Base-by-base conservation (phyloP, 1,284 basidiomycete species). In the Pyrrhoderma noxium region DNA sequence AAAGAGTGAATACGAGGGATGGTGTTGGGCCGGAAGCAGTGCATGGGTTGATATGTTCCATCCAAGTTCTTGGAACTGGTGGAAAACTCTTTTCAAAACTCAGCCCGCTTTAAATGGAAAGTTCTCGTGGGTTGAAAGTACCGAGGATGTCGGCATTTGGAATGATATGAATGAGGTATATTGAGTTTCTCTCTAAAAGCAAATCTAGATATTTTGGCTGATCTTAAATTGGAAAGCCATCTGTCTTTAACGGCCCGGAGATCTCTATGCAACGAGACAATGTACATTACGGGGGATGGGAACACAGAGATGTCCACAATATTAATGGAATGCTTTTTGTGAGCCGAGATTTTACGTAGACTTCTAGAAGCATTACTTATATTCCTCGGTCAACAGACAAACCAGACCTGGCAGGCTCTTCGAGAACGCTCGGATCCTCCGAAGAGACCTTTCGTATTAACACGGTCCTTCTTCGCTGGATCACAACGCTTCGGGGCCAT, bases 91-190 rank as follows among this genome's bases (percentile, higher is more conserved):
- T 56, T 96, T 94, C 74, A 85, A 85, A 64, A 79, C 80, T 23
- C 66, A 68, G 62, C 61, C 73, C 45, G 62, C 67, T 23, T 56
- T 65, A 5, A 66, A 71, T 37, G 74, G 68, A 8, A 71, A 74
- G 31, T 90, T 80, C 78, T 70, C 78, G 2, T 90, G 87, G 88
- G 76, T 72, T 0, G 70, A 86, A 55, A 89, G 86, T 57, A 90
- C 89, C 1, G 79, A 82, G 44, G 81, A 84, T 60, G 78, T 97
- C 8, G 86, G 85, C 63, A 89, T 98, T 56, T 97, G 94, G 93
- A 98, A 97, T 67, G 95, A 99, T 66, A 99, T 99, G 95, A 98
- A 97, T 64, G 95, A 98, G 78, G 89, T 87, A 45, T n/a, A 69
- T 62, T 2, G n/a, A n/a, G n/a, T n/a, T n/a, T n/a, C n/a, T n/a